Evolutionary conservation across 352 stramenopile genomes (phyloP).

Genomic region (Globisporangium solare): DNA sequence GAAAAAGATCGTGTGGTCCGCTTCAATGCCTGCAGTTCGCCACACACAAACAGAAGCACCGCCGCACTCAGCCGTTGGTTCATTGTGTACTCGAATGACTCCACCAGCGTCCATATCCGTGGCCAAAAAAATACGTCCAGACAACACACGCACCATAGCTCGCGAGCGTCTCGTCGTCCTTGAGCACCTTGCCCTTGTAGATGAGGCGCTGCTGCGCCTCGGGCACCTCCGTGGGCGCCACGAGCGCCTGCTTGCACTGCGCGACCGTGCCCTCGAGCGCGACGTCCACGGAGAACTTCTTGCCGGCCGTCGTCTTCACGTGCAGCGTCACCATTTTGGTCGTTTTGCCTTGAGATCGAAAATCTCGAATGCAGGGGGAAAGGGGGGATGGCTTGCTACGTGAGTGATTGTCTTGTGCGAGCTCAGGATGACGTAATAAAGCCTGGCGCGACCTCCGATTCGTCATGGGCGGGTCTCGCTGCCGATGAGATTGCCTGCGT

Average conservation of each 20-base stretch:
- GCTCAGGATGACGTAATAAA: neutral
- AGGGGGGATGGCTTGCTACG: neutral
- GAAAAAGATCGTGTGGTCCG: conserved; percentile 83
- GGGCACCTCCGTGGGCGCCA: conserved; percentile 58
- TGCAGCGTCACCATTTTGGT: conserved; percentile 62
- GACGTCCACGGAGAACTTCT: conserved; percentile 75
- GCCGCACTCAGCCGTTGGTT: no score
- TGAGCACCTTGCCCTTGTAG: conserved; percentile 89
- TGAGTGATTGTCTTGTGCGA: neutral
- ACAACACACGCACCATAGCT: conserved; percentile 71
- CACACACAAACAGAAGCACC: no score
- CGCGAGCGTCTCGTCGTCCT: conserved; percentile 80
- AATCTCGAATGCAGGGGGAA: neutral
- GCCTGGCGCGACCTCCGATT: neutral
- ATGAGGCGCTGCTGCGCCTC: conserved; percentile 83
- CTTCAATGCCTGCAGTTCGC: conserved; percentile 54
- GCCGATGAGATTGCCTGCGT: neutral
- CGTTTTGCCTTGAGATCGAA: neutral
- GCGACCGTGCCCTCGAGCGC: conserved; percentile 65
- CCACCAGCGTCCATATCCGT: neutral
- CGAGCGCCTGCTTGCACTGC: conserved; percentile 77
- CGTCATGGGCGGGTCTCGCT: neutral
- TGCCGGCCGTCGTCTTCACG: conserved; percentile 81
- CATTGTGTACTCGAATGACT: neutral
- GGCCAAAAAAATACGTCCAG: neutral